Evolutionary conservation across 2,329 filamentous ascomycete genomes (phyloP).

Genomic region (Colletotrichum spinosum): DNA sequence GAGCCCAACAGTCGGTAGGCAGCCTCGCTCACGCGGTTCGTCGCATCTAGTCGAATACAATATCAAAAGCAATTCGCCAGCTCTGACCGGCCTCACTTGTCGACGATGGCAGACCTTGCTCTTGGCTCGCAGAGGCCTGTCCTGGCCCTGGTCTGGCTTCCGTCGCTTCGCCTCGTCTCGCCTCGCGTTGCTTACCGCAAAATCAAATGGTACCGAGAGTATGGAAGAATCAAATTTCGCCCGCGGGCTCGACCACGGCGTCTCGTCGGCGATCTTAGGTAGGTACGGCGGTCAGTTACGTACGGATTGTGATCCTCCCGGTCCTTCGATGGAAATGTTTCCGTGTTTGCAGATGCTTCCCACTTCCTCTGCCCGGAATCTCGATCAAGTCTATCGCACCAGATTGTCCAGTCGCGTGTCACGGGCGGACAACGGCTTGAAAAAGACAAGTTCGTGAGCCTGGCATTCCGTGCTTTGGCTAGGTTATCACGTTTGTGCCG

Average conservation of each 20-base stretch:
- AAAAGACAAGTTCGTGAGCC: too few species aligned
- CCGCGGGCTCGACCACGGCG: conserved; percentile 23
- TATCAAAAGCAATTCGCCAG: conserved; percentile 6
- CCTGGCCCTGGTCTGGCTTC: conserved; percentile 2
- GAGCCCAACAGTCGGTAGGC: background rate
- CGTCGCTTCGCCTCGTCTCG: conserved; percentile 33
- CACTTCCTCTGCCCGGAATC: too few species aligned
- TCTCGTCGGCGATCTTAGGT: conserved; percentile 26
- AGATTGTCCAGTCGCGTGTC: too few species aligned
- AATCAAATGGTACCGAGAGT: conserved; percentile 24
- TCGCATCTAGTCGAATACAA: background rate
- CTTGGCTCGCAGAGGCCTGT: background rate
- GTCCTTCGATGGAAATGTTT: background rate
- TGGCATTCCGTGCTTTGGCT: conserved; percentile 11
- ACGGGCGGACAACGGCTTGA: too few species aligned
- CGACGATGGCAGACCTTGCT: background rate
- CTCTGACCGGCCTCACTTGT: conserved; percentile 9
- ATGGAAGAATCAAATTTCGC: conserved; percentile 26
- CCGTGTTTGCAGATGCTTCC: conserved; percentile 2
- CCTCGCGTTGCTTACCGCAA: conserved; percentile 20
- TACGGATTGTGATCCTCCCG: conserved; percentile 1
- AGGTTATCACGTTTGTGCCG: conserved; percentile 10
- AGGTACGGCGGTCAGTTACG: conserved; percentile 6
- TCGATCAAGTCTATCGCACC: too few species aligned
- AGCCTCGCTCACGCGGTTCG: background rate